Percentiles rank a stretch among this genome's conserved stretches.
phyloP scores from a whole-genome alignment of 106 monocot species.

The Amphibolis antarctica region DNA sequence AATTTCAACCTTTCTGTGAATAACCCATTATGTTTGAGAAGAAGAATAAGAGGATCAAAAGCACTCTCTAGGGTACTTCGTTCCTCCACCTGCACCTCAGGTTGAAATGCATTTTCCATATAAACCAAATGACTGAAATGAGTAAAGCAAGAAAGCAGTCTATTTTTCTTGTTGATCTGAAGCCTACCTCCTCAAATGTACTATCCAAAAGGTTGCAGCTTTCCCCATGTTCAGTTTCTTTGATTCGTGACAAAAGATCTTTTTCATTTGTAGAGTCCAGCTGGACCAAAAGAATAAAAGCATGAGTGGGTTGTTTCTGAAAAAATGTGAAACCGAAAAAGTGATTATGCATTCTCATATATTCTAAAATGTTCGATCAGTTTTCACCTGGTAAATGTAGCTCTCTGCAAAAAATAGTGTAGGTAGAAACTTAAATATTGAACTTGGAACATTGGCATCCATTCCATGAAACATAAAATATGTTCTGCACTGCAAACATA shows the following conservation, averaged over 20 bases:
- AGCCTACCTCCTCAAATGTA: slow-evolving; percentile 1
- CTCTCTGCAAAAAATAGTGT: slow-evolving; percentile 71
- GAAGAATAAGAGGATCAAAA: slow-evolving; percentile 42
- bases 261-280: slow-evolving; percentile 68
- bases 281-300: slow-evolving; percentile 22
- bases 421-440: slow-evolving; percentile 66
- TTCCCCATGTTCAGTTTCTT: not conserved
- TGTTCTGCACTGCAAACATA: slow-evolving; percentile 54
- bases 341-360: not conserved
- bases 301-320: not conserved
- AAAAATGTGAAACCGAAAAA: not conserved
- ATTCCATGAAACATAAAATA: slow-evolving; percentile 96
- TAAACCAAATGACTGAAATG: not conserved
- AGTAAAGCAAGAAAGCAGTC: not conserved
- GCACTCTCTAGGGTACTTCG: not conserved
- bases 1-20: slow-evolving; percentile 46
- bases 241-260: slow-evolving; percentile 16
- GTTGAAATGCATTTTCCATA: not conserved
- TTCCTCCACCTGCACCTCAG: slow-evolving; percentile 16
- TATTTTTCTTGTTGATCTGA: not conserved
- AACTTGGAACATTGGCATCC: slow-evolving; percentile 34
- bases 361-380: slow-evolving; percentile 1
- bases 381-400: slow-evolving; percentile 82
- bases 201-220: not conserved
- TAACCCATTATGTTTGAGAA: slow-evolving; percentile 44